Base-by-base conservation (phyloP, 441 rosid genomes). In the Gossypium lobatum region DNA sequence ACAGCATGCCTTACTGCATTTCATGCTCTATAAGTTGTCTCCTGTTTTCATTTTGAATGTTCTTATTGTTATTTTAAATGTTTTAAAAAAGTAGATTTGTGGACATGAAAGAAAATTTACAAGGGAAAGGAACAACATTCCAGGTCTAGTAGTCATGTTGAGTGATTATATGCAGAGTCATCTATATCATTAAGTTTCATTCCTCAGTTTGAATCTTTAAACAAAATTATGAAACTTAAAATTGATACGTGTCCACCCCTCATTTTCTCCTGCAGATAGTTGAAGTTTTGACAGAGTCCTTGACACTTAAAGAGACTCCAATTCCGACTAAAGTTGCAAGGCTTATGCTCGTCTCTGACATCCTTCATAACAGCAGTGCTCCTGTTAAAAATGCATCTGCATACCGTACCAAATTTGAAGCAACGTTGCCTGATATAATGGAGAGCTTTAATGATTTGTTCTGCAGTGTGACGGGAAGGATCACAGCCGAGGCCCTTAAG, bases 361-460 rank as follows among this genome's bases (percentile, higher is more conserved):
- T 96, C 75, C 98, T 96, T 64, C 98, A 94, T 78, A 96, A 96
- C 72, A 94, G 99, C 77, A 94, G 99, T 74, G 98, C 98, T 81
- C 96, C 97, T 75, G 97, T 96, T 7, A 94, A 96, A 86, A 96
- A 96, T 91, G 97, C 99, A 70, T 96, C 99, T 80, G 97, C 99
- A 20, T 96, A 93, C 83, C 95, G 99, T 70, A 94, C 99, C 58
- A 96, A 92, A 85, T 96, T 96, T 73, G 99, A 96, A 83, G 91
- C 93, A 64, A 85, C 95, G 8, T 80, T 96, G 70, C 97, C 98
- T 11, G 97, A 96, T 77, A 85, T 96, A 78, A 89, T 96, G 97
- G 99, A 96, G 85, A 96, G 99, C 82, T 96, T 96, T 81, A 94
- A 92, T 82, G 99, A 96, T 80, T 79, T 92, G 83, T 96, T 92